Base-by-base conservation (phyloP, 2,329 filamentous ascomycete genomes). In the Zasmidium citrigriseum region DNA sequence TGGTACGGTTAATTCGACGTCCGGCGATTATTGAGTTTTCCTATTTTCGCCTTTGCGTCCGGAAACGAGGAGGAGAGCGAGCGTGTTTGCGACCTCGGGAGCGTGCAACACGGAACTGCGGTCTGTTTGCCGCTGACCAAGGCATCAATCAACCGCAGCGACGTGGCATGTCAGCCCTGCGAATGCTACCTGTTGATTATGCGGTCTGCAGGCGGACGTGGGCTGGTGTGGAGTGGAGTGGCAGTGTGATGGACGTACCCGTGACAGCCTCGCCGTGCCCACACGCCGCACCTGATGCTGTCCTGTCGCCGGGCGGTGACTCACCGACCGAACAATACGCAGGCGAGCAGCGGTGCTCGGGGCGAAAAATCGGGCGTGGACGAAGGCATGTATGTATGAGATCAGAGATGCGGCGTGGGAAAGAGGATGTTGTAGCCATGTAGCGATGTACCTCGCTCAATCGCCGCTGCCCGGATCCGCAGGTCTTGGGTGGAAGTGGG, bases 301-400 rank as follows among this genome's bases (percentile, higher is more conserved):
- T n/a, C n/a, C n/a, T n/a, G n/a, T n/a, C n/a, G n/a, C 12, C 9
- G n/a, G 52, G 52, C 52, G 52, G 52, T 48, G 45, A 55, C 44
- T 49, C 45, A 55, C 45, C 44, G 24, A 49, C 45, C 50, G 50
- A 52, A 45, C 20, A 44, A 45, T 45, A 44, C 50, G 50, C 50
- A 25, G 50, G 2, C 22, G 22, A 38, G 45, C 20, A 45, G 14
- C 34, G 34, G 14, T n/a, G 34, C 18, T 41, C 34, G 34, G 34
- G 50, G 50, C 23, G 23, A 29, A 48, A 55, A 24, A 45, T 55
- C 52, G 52, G 52, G 34, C 52, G 38, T 9, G 41, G 23, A n/a
- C 25, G 22, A 16, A 47, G 20, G 18, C 41, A 22, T 16, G 16
- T 16, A 34, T 1, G 20, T n/a, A 34, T 46, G 52, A 46, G 18